Evolutionary conservation across 1,284 basidiomycete genomes (phyloP), one percentile per base, ranked within the genome.

Genomic region (Cryptococcus deneoformans): DNA sequence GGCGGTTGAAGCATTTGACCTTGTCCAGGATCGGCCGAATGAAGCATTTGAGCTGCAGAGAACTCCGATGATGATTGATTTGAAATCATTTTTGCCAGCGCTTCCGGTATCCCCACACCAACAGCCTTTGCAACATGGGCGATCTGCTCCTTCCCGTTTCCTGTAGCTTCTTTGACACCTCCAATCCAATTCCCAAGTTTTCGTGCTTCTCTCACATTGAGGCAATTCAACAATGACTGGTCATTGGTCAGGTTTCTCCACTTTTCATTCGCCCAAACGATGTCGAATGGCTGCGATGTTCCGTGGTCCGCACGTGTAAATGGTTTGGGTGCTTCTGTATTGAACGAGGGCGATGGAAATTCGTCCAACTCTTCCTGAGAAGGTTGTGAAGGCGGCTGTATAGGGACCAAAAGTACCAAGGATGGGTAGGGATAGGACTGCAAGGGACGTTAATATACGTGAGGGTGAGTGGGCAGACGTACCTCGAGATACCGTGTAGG

Each of bases 351-450:
- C 45, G 53, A 14, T 51, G 52, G 45, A 6, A 56, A 55, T 12
- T 56, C 60, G 38, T 65, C 58, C 6, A 37, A 16, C 14, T 62
- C 55, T 11, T 58, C 46, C 3, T 55, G 39, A 12, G 55, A 36
- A 5, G 52, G 45, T 11, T 58, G 40, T 6, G 54, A 37, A 5
- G 52, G 45, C 4, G 66, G 67, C 2, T 68, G 66, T 2, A 71
- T 62, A 12, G 68, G 71, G 1, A 56, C 58, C 20, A 69, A 46
- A 11, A 76, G 60, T 3, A 70, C 70, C 42, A 76, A 71, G 0
- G 72, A 66, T 3, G 73, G 73, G 50, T 71, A 73, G 1, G 73
- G 73, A 39, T 72, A 73, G 0, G 66, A 38, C 73, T 74, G 57
- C 24, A 50, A 36, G 49, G 29, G 29, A 29, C 29, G 29, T 29